phyloP scores from a whole-genome alignment of 441 rosid genomes.

The Euphorbia schlechtendalii region DNA sequence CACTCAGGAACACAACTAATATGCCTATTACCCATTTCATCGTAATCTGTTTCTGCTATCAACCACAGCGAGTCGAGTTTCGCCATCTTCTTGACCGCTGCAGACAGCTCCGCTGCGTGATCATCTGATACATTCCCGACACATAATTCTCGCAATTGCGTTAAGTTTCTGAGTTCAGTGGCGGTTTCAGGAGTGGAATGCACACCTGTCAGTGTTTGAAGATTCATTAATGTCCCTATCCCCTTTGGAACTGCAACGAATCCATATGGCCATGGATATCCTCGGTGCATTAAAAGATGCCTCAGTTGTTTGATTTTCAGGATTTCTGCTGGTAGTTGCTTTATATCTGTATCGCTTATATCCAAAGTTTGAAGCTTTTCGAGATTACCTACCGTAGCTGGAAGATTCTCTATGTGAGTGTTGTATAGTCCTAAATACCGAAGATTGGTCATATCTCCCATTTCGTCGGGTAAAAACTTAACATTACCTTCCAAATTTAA shows the following conservation, averaged over 20 bases:
- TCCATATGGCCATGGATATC: neutral
- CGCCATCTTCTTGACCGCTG: constrained; percentile 5
- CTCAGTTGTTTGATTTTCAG: constrained; percentile 12
- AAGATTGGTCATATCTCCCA: constrained; percentile 10
- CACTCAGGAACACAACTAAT: constrained; percentile 4
- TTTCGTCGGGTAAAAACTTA: constrained; percentile 12
- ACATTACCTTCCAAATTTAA: constrained; percentile 11
- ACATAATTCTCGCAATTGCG: neutral
- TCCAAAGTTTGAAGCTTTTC: constrained; percentile 13
- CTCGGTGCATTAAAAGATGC: constrained; percentile 10
- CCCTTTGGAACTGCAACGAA: constrained; percentile 10
- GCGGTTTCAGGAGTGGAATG: constrained; percentile 17
- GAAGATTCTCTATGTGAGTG: constrained; percentile 10
- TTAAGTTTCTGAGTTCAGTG: constrained; percentile 7
- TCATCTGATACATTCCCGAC: constrained; percentile 12
- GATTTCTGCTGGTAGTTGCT: constrained; percentile 1
- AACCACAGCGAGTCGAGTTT: neutral
- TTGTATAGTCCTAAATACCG: constrained; percentile 7
- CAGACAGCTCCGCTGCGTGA: constrained; percentile 6
- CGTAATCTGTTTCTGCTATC: neutral
- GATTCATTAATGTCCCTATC: constrained; percentile 8
- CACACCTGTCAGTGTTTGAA: constrained; percentile 5
- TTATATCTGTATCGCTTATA: neutral
- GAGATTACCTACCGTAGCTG: constrained; percentile 12
- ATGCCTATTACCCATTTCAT: neutral